phyloP scores from a whole-genome alignment of 495 filamentous ascomycete species.

The Bacidia rubella region DNA sequence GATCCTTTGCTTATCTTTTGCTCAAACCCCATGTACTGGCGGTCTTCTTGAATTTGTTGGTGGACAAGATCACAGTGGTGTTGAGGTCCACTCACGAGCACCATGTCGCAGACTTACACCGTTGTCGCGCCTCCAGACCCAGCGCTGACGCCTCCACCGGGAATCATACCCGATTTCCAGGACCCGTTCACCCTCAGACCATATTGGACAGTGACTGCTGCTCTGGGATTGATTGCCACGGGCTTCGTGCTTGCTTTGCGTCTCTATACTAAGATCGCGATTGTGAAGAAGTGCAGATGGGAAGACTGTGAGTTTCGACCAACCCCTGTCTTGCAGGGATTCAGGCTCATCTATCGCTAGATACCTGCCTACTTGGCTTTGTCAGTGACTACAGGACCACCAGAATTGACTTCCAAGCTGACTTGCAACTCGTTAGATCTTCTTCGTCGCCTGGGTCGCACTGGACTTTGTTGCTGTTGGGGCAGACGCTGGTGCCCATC shows the following conservation, averaged over 20 bases:
- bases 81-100: too few species aligned
- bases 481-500: slow-evolving; percentile 1
- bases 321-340: background rate
- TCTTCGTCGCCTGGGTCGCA: background rate
- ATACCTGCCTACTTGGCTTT: slow-evolving; percentile 1
- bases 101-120: slow-evolving; percentile 4
- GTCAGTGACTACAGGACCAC: background rate
- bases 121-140: slow-evolving; percentile 1
- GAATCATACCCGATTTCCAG: slow-evolving; percentile 6
- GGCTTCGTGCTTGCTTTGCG: background rate
- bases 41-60: too few species aligned
- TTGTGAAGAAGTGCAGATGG: slow-evolving; percentile 5
- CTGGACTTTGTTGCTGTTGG: background rate
- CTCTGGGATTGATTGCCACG: background rate
- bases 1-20: too few species aligned
- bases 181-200: slow-evolving; percentile 5
- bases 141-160: slow-evolving; percentile 1
- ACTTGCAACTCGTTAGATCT: background rate
- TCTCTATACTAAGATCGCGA: background rate
- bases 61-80: too few species aligned
- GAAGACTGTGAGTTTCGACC: background rate
- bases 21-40: too few species aligned
- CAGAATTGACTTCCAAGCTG: background rate
- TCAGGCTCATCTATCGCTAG: background rate
- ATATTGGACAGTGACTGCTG: background rate